Conservation (phyloP, 306 rosid species). For the Phaseolus lunatus region DNA sequence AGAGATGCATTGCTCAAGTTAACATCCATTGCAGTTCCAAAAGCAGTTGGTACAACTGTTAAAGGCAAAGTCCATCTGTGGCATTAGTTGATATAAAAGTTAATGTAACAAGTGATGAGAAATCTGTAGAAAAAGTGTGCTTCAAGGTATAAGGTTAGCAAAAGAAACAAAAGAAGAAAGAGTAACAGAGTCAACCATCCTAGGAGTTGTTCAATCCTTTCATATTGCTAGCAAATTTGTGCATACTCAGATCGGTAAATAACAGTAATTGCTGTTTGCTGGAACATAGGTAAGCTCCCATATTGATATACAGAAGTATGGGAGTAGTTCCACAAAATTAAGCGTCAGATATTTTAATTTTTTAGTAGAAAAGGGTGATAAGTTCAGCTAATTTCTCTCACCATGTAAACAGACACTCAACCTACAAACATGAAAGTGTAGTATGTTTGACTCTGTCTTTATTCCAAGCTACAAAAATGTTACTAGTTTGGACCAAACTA, state of each 20-base stretch:
- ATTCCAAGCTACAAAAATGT: conserved; percentile 13
- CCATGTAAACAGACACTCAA: neutral
- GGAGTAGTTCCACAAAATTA: conserved; percentile 35
- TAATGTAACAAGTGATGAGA: conserved; percentile 59
- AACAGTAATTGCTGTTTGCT: neutral
- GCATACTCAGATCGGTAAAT: conserved; percentile 12
- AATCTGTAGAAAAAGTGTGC: conserved; percentile 44
- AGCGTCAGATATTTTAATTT: neutral
- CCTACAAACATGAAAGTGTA: neutral
- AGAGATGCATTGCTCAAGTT: conserved; percentile 97
- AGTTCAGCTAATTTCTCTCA: conserved; percentile 7
- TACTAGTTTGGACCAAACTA: conserved; percentile 28
- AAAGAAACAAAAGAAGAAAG: neutral
- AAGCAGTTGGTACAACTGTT: conserved; percentile 99
- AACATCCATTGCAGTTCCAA: conserved; percentile 94
- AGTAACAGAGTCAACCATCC: conserved; percentile 20
- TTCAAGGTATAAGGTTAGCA: conserved; percentile 28
- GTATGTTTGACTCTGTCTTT: conserved; percentile 10
- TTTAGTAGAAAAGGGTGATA: neutral
- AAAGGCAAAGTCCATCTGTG: conserved; percentile 99
- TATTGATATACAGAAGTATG: conserved; percentile 27
- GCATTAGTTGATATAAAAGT: conserved; percentile 99
- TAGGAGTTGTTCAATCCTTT: conserved; percentile 19
- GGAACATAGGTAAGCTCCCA: conserved; percentile 16
- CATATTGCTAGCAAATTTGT: conserved; percentile 5